phyloP scores from a whole-genome alignment of 2,329 filamentous ascomycete genomes.

The Bisporella sp. region DNA sequence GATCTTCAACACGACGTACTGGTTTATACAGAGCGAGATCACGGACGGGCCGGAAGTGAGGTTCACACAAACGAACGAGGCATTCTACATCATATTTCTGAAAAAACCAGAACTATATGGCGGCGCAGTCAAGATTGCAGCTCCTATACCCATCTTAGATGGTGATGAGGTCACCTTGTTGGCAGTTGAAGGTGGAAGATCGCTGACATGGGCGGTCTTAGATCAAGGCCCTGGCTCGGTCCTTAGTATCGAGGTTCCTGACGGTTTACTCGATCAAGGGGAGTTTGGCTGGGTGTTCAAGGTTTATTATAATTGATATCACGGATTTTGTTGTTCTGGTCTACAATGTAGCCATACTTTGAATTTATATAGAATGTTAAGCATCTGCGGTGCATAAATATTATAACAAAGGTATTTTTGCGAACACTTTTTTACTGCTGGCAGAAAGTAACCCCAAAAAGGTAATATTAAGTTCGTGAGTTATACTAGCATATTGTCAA shows the following conservation, averaged over 20 bases:
- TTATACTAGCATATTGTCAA: too few species aligned
- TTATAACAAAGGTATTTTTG: too few species aligned
- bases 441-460: too few species aligned
- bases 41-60: conserved; percentile 32
- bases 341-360: too few species aligned
- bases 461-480: too few species aligned
- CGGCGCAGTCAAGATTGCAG: conserved; percentile 33
- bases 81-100: conserved; percentile 45
- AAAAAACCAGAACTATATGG: conserved; percentile 28
- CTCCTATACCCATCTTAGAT: conserved; percentile 38
- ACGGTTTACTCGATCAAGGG: conserved; percentile 5
- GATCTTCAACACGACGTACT: conserved; percentile 51
- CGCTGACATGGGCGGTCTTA: conserved; percentile 20
- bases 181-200: conserved; percentile 32
- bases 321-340: background rate
- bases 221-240: background rate
- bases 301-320: conserved; percentile 4
- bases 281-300: conserved; percentile 17
- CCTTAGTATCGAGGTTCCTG: conserved; percentile 4
- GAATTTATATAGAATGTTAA: too few species aligned
- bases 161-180: conserved; percentile 36
- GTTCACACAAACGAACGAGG: conserved; percentile 44
- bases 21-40: conserved; percentile 36
- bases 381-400: too few species aligned
- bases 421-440: too few species aligned